Base-by-base conservation (phyloP, 2,329 filamentous ascomycete genomes). In the Trichoderma asperellum region DNA sequence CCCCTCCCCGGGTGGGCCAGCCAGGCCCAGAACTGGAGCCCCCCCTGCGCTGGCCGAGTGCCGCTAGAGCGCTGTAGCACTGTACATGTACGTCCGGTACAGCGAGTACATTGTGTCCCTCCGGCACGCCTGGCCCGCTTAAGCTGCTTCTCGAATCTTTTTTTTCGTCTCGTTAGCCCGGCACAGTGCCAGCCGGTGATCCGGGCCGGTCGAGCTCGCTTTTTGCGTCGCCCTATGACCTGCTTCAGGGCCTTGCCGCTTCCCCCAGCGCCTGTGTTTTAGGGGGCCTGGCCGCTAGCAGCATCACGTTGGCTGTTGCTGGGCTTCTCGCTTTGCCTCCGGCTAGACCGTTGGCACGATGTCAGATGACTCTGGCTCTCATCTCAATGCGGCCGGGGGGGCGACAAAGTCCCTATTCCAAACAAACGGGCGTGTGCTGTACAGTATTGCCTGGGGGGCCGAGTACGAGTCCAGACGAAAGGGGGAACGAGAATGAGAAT, bases 11-110 rank as follows among this genome's bases (percentile, higher is more conserved):
- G 27, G 68, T 68, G 63, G 68, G 68, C 57, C 68, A 47, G 49
- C 43, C 62, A 62, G 63, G 63, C 68, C 68, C 64, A 61, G 68
- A 70, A 70, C 68, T 70, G 68, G 68, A 70, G 68, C 68, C 64
- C 53, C 53, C 27, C 62, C 62, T 58, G 52, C 62, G 52, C 63
- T 56, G 35, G 63, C 40, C 57, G 57, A 59, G 57, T 18, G 11
- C 57, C 57, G 57, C 57, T 59, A 37, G 56, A 10, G 18, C 18
- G n/a, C 34, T 7, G 56, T 67, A 40, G 63, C 32, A 35, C 27
- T 67, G 56, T 53, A 53, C 55, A 29, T 67, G 56, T 53, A 53
- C 55, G 40, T 21, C 14, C 55, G 16, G 55, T 57, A 24, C 34
- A 58, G 21, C 37, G 29, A n/a, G 52, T 56, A 65, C 52, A 47